Evolutionary conservation across 1,139 yeast genomes (phyloP).

Genomic region (Ashbya aceris): DNA sequence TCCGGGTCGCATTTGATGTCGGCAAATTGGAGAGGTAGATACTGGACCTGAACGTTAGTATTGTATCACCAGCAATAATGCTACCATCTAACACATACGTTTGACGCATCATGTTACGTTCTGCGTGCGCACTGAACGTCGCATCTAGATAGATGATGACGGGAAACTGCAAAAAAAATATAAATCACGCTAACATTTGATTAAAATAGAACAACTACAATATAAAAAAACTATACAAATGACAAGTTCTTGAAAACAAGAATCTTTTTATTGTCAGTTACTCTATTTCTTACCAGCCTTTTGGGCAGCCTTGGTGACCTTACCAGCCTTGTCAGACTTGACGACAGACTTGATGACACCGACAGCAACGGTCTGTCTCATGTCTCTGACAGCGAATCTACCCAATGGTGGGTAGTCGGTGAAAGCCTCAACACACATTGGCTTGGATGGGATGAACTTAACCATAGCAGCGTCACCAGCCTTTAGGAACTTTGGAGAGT

Average conservation of each 20-base stretch:
- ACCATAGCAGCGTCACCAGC: conserved; percentile 93
- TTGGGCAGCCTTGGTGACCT: conserved; percentile 99
- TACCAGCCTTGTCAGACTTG: conserved; percentile 87
- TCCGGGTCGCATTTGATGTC: conserved; percentile 19
- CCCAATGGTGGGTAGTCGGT: conserved; percentile 98
- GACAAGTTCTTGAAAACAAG: conserved; percentile 2
- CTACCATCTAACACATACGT: background rate
- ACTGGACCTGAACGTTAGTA: background rate
- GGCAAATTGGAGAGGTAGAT: conserved; percentile 21
- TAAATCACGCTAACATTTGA: conserved; percentile 6
- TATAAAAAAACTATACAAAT: conserved; percentile 5
- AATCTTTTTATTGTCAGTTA: conserved; percentile 5
- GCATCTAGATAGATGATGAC: background rate
- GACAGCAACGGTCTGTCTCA: conserved; percentile 99
- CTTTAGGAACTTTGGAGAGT: conserved; percentile 76
- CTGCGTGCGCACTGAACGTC: background rate
- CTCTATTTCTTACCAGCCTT: conserved; percentile 93
- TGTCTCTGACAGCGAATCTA: conserved; percentile 99
- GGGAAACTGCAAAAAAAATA: conserved; percentile 1
- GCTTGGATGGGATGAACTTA: conserved; percentile 88
- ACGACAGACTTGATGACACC: conserved; percentile 99
- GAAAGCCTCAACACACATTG: conserved; percentile 96
- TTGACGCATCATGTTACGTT: background rate
- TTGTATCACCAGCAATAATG: too few species aligned
- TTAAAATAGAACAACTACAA: conserved; percentile 8